phyloP scores from a whole-genome alignment of 176 grass and related monocot genomes.

The Aegilops tauschii region DNA sequence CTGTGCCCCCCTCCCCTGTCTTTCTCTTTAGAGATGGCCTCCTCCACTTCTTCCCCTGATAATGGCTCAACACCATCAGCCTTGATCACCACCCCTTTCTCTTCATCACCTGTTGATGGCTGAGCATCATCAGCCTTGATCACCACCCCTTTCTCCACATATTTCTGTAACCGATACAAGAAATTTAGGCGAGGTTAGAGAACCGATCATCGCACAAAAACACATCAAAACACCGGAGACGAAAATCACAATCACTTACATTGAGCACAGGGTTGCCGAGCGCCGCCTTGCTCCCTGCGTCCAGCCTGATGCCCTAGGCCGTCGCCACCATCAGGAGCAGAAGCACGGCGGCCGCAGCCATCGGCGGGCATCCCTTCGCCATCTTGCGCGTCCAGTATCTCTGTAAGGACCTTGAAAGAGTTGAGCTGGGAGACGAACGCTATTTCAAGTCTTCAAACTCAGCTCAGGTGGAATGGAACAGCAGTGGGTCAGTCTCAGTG shows the following conservation, averaged over 20 bases:
- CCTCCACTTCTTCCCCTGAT: too few relatives aligned
- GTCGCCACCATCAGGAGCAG: constrained; percentile 30
- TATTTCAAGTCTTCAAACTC: too few relatives aligned
- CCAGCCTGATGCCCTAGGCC: constrained; percentile 54
- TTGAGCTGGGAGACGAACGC: not conserved
- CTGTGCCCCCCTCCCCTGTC: constrained; percentile 4
- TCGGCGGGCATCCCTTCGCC: not conserved
- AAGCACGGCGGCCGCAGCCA: not conserved
- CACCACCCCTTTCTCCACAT: not conserved
- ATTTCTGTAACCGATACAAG: too few relatives aligned
- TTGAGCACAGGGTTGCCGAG: constrained; percentile 35
- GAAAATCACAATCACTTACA: constrained; percentile 7
- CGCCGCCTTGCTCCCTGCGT: constrained; percentile 35
- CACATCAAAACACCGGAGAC: too few relatives aligned
- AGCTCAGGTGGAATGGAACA: constrained; percentile 27
- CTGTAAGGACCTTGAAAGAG: not conserved
- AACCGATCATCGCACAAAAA: too few relatives aligned
- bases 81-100: not conserved
- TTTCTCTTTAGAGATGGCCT: not conserved
- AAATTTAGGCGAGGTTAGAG: too few relatives aligned
- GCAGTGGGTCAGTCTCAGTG: not conserved
- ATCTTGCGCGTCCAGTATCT: not conserved
- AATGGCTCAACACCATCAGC: too few relatives aligned
- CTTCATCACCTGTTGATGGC: not conserved
- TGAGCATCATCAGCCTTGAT: not conserved